These are phyloP conservation scores for Epichloe gansuensis DNA, from an alignment of 2,329 filamentous ascomycete species.

Conservation along the genomic window DNA sequence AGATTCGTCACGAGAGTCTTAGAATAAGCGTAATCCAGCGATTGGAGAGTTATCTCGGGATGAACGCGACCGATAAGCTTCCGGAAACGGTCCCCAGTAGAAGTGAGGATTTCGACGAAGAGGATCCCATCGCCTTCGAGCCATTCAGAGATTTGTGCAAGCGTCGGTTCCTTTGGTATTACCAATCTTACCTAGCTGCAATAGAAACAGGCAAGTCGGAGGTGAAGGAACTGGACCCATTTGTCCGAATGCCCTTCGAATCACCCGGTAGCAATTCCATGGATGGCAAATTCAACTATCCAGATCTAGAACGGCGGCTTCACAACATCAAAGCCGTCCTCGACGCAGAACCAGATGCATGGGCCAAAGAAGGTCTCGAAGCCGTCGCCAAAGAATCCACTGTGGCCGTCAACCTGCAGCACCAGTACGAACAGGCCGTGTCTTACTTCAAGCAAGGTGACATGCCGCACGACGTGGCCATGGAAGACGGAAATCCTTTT, in stretches of 20 bases:
- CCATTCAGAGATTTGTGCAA: constrained; percentile 88
- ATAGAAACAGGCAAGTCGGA: constrained; percentile 54
- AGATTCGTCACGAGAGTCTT: constrained; percentile 87
- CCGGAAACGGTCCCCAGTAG: constrained; percentile 8
- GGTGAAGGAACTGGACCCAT: constrained; percentile 50
- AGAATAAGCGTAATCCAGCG: constrained; percentile 77
- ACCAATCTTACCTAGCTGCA: constrained; percentile 67
- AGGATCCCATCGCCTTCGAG: constrained; percentile 55
- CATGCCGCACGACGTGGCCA: constrained; percentile 60
- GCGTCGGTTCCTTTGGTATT: constrained; percentile 90
- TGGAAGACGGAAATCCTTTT: constrained; percentile 77
- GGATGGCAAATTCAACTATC: constrained; percentile 78
- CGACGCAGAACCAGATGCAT: constrained; percentile 57
- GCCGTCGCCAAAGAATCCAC: constrained; percentile 55
- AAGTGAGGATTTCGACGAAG: constrained; percentile 35
- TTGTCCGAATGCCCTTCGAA: constrained; percentile 85
- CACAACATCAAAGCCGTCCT: constrained; percentile 56
- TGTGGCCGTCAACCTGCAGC: constrained; percentile 68
- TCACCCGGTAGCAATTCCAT: constrained; percentile 56
- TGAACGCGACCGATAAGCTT: constrained; percentile 35
- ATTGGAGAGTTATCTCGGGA: constrained; percentile 64
- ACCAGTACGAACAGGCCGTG: constrained; percentile 74
- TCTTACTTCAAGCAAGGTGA: constrained; percentile 62
- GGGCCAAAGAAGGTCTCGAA: constrained; percentile 57
- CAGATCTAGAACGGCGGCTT: constrained; percentile 58